Conservation (phyloP, 257 asterid species). For the Primulina eburnea region DNA sequence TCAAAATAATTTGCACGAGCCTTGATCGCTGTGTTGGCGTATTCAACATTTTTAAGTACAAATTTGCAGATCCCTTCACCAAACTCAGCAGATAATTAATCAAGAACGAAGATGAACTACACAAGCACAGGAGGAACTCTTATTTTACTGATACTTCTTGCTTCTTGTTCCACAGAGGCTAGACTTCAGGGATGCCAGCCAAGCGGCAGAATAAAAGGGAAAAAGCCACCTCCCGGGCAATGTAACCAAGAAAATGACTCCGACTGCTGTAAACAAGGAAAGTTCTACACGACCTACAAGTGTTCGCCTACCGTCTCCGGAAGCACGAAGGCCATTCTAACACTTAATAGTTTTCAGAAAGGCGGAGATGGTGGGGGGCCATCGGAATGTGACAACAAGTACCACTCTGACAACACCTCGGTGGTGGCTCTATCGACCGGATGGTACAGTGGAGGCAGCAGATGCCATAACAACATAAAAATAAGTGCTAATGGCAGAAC, state of each 20-base stretch:
- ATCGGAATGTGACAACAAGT: slow-evolving; percentile 37
- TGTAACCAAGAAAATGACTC: slow-evolving; percentile 42
- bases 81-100: neutral
- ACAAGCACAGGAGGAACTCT: slow-evolving; percentile 14
- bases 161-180: slow-evolving; percentile 18
- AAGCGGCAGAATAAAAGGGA: slow-evolving; percentile 35
- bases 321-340: slow-evolving; percentile 35
- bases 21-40: neutral
- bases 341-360: slow-evolving; percentile 41
- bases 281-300: slow-evolving; percentile 34
- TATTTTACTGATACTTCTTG: slow-evolving; percentile 21
- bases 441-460: slow-evolving; percentile 35
- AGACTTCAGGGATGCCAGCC: slow-evolving; percentile 34
- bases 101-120: slow-evolving; percentile 16
- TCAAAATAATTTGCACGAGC: neutral
- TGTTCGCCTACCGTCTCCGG: slow-evolving; percentile 36
- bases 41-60: neutral
- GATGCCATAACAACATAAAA: slow-evolving; percentile 30
- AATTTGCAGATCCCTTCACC: neutral
- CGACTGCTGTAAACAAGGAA: slow-evolving; percentile 33
- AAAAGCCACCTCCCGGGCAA: slow-evolving; percentile 41
- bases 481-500: slow-evolving; percentile 36
- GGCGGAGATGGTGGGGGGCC: slow-evolving; percentile 51
- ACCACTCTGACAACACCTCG: slow-evolving; percentile 38
- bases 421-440: slow-evolving; percentile 47